Base-by-base conservation (phyloP, 2,329 filamentous ascomycete genomes). In the Aspergillus sp. region DNA sequence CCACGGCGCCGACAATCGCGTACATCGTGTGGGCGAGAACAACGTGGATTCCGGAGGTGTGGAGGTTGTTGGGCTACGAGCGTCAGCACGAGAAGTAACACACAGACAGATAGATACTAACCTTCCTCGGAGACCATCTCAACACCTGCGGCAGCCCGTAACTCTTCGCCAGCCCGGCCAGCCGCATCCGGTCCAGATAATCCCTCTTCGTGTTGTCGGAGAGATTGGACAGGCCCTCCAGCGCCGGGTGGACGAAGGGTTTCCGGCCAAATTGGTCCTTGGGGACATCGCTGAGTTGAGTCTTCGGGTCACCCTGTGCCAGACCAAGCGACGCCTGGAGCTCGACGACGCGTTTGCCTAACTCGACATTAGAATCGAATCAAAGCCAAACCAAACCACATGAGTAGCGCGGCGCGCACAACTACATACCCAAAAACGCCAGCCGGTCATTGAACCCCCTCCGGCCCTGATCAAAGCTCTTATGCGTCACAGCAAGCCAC, bases 401-500 rank as follows among this genome's bases (percentile, higher is more conserved):
- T 10, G 11, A 10, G 15, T 13, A 24, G n/a, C n/a, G n/a, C n/a
- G n/a, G n/a, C n/a, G n/a, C n/a, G 11, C 24, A 19, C n/a, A 7
- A 37, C 22, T 13, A 52, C 67, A 37, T 73, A 93, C 86, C 89
- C 33, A 93, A 67, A 53, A 84, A 86, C n/a, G 86, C 84, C 60
- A 98, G 67, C 41, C 85, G 76, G 52, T 95, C 89, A 58, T 98
- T 98, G 66, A 89, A 94, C 1, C 89, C 89, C 68, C 88, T 80
- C 52, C 86, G 72, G 32, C 88, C 91, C 55, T 96, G 86, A 57
- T 98, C 89, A 54, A 94, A 96, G 63, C 86, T 95, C 74, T 96
- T 96, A 62, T 96, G 91, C 44, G 91, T 98, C 35, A 98, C 76
- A 17, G 88, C 88, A 52, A 96, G 68, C 91, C 91, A 98, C 66